Percentiles rank a stretch among this genome's conserved stretches.
phyloP scores from a whole-genome alignment of 1,284 basidiomycete genomes.

The Sanguinoderma infundibulare region DNA sequence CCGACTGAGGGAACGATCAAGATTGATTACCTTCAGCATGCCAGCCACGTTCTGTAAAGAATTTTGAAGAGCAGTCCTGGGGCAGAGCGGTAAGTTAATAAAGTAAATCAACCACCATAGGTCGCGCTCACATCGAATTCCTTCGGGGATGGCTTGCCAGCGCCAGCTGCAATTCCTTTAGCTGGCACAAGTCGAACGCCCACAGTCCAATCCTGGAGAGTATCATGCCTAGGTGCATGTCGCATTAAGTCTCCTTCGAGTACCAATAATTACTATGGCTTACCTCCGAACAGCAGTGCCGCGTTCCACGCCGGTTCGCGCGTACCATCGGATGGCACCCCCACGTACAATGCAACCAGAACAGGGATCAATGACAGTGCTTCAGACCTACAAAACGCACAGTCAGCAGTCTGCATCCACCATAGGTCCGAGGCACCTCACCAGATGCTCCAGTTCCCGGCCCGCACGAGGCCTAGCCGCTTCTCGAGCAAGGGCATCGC shows the following conservation, averaged over 20 bases:
- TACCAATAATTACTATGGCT: neutral
- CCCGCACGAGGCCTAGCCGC: conserved; percentile 48
- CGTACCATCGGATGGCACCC: conserved; percentile 28
- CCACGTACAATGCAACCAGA: conserved; percentile 42
- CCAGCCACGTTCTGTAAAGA: conserved; percentile 35
- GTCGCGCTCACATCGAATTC: conserved; percentile 38
- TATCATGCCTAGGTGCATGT: conserved; percentile 41
- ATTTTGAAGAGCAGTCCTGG: conserved; percentile 1
- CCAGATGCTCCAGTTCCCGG: conserved; percentile 54
- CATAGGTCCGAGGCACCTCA: conserved; percentile 14
- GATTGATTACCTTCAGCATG: conserved; percentile 28
- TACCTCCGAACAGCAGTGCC: conserved; percentile 43
- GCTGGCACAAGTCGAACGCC: conserved; percentile 55
- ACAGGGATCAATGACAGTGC: conserved; percentile 45
- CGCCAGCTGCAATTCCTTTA: conserved; percentile 50
- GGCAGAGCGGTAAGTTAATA: neutral
- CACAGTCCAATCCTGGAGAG: conserved; percentile 53
- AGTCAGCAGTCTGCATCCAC: neutral
- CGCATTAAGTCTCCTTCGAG: conserved; percentile 19
- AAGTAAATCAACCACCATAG: neutral
- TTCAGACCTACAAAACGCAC: conserved; percentile 39
- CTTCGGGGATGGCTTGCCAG: conserved; percentile 46
- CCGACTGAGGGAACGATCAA: neutral
- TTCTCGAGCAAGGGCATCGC: conserved; percentile 45
- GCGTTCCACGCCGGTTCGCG: conserved; percentile 38